phyloP scores from a whole-genome alignment of 305 asterid genomes.

The Rubia tinctorum region DNA sequence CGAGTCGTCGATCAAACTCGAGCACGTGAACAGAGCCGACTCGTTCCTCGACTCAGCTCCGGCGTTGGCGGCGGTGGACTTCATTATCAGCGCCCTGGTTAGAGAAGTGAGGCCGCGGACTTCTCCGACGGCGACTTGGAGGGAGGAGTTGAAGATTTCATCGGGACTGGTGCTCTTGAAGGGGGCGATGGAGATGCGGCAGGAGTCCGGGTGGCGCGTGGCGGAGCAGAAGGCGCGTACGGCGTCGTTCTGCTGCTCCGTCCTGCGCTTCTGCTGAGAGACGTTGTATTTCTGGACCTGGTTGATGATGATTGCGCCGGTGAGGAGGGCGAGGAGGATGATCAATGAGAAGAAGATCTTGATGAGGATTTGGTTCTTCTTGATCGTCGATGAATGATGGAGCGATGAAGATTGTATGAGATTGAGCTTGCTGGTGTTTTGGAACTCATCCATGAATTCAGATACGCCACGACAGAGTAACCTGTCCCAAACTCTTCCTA shows the following conservation, averaged over 20 bases:
- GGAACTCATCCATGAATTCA: neutral
- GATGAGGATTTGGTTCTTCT: constrained; percentile 14
- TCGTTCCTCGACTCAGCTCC: constrained; percentile 13
- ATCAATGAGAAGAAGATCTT: constrained; percentile 1
- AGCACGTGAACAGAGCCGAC: constrained; percentile 23
- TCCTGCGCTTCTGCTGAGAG: constrained; percentile 6
- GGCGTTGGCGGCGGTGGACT: neutral
- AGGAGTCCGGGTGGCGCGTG: constrained; percentile 13
- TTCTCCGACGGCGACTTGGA: neutral
- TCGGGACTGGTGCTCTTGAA: neutral
- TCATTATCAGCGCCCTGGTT: constrained; percentile 14
- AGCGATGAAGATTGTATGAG: neutral
- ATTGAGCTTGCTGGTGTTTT: constrained; percentile 9
- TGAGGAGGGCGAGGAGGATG: constrained; percentile 13
- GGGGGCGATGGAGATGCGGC: constrained; percentile 4
- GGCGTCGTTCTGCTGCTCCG: constrained; percentile 10
- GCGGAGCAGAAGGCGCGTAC: constrained; percentile 14
- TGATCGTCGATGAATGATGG: neutral
- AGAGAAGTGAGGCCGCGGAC: constrained; percentile 5
- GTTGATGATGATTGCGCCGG: constrained; percentile 9
- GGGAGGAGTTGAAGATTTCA: constrained; percentile 19
- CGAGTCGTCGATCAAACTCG: constrained; percentile 29
- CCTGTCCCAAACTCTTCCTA: neutral
- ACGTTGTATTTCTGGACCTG: constrained; percentile 11
- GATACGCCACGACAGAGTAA: neutral